Evolutionary conservation across 345 rosid species (phyloP), one percentile per base, ranked within the genome.

Genomic region (Pistacia integerrima): DNA sequence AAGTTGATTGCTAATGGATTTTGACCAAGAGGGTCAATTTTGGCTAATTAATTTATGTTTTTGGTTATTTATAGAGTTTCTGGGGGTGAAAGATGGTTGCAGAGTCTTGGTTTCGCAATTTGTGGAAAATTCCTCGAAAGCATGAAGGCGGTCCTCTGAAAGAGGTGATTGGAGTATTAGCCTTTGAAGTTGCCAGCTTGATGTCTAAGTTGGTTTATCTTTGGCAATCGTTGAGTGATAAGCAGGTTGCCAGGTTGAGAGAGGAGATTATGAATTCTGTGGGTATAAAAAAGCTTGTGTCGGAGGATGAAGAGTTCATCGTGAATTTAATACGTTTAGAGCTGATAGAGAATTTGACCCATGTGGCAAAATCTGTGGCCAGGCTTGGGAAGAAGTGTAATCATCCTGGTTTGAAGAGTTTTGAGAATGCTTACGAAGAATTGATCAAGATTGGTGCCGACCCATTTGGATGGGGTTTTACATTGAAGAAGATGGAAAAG

Each of bases 211-310:
- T 90, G 64, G 96, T 92, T 75, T 93, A 97, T 79, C 77, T 97
- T 44, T 97, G 99, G 99, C 97, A 94, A 13, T 87, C 97, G 12
- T 78, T 97, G 48, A 87, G 92, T 65, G 99, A 94, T 79, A 94
- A 91, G 86, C 94, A 92, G 79, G 86, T 97, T 67, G 11, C 74
- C 3, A 85, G 86, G 87, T 86, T 94, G 85, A 90, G 94, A 71
- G 89, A 83, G 28, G 99, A 96, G 84, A 90, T 96, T 8, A 75
- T 81, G 0, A 82, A 69, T 41, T 92, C 94, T 11, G 74, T 64
- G 4, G 99, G 99, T 44, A 86, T 96, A 48, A 86, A 90, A 76
- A 93, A 93, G 85, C 88, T 96, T 20, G 89, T 96, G 22, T 90
- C 99, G 0, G 98, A 96, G 3, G 97, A 93, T 58, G 98, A 93